Evolutionary conservation across 306 rosid species (phyloP).

Genomic region (Arachis hypogaea): DNA sequence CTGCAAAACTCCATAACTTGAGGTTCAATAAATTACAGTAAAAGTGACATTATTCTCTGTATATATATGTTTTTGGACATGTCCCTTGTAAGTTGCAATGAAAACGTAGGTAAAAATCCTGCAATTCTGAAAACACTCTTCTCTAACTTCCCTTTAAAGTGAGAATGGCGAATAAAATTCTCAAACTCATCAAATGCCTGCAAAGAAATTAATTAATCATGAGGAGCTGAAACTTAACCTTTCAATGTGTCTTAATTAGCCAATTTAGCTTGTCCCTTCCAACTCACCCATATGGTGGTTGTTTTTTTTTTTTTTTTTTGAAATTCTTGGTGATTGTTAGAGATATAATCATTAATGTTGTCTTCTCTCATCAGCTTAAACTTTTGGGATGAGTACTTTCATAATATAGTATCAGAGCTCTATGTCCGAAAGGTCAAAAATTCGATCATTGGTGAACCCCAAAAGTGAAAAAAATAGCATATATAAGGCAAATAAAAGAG

Average conservation of each 20-base stretch:
- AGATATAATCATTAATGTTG: too few relatives aligned
- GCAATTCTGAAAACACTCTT: background rate
- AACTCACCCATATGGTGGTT: background rate
- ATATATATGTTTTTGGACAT: background rate
- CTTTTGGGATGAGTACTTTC: too few relatives aligned
- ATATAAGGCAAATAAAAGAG: too few relatives aligned
- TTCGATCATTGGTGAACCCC: too few relatives aligned
- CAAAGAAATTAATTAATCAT: background rate
- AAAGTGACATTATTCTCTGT: background rate
- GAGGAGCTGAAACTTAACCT: background rate
- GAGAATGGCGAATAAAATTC: background rate
- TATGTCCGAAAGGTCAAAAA: too few relatives aligned
- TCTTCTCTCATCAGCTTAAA: too few relatives aligned
- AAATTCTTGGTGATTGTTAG: too few relatives aligned
- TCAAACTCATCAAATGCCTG: background rate
- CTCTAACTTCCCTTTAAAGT: background rate
- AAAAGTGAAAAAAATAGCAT: too few relatives aligned
- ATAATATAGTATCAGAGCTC: too few relatives aligned
- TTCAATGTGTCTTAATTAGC: background rate
- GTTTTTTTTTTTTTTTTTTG: background rate
- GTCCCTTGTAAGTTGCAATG: background rate
- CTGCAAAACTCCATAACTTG: constrained; percentile 1
- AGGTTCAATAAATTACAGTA: constrained; percentile 2
- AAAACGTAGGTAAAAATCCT: background rate
- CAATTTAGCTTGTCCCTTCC: background rate